A percentile compares a stretch with the other conserved stretches of the same genome.
Evolutionary conservation across 2,329 filamentous ascomycete genomes (phyloP).

Genomic region (Cordyceps tenuipes): DNA sequence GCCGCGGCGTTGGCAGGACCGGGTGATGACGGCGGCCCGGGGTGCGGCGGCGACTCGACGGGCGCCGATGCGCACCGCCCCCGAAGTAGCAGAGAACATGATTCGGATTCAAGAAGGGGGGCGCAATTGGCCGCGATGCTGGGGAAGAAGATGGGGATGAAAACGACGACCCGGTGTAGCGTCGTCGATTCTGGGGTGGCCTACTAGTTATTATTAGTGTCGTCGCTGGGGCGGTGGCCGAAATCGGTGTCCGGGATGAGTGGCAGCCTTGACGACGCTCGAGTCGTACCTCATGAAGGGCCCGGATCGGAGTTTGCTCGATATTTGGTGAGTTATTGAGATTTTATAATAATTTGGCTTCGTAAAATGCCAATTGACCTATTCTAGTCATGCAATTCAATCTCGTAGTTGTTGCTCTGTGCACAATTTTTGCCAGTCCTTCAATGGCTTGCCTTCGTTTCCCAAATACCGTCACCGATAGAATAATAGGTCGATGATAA

Average conservation of each 20-base stretch:
- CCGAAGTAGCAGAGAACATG: conserved; percentile 8
- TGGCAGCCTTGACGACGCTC: neutral
- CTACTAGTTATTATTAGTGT: neutral
- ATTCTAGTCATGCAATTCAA: neutral
- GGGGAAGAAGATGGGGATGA: neutral
- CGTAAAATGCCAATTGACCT: neutral
- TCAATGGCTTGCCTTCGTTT: too few relatives aligned
- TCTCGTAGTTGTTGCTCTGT: too few relatives aligned
- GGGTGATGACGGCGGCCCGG: neutral
- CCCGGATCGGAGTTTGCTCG: neutral
- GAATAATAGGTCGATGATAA: too few relatives aligned
- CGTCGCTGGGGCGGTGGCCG: neutral
- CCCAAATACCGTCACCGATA: too few relatives aligned
- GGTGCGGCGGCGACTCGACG: neutral
- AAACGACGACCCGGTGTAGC: neutral
- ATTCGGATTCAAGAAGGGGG: neutral
- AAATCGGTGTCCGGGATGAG: conserved; percentile 1
- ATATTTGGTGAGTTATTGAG: neutral
- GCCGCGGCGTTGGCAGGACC: neutral
- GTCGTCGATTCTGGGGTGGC: neutral
- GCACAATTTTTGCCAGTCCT: too few relatives aligned
- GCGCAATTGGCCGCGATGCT: conserved; percentile 1
- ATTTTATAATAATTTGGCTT: neutral
- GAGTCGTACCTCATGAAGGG: neutral
- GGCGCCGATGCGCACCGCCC: conserved; percentile 4